Percentiles rank a stretch among this genome's conserved stretches.
These are phyloP conservation scores for Pythium myriotylum DNA, from an alignment of 352 stramenopile genomes.

Conservation along the genomic window DNA sequence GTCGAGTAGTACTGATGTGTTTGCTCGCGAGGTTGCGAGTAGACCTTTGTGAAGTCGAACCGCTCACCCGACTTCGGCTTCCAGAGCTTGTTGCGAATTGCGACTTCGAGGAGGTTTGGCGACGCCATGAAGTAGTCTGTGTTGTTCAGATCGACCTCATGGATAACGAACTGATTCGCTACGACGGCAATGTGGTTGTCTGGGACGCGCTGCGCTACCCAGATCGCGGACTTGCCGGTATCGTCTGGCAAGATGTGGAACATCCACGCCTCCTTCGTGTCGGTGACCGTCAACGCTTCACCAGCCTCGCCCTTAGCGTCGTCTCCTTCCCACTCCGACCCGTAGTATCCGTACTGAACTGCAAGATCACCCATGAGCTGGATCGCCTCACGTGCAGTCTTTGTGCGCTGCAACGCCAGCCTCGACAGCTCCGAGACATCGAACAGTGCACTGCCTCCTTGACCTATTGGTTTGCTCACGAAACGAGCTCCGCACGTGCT, in stretches of 20 bases:
- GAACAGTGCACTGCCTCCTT: slow-evolving; percentile 88
- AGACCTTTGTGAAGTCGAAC: slow-evolving; percentile 91
- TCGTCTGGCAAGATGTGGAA: slow-evolving; percentile 96
- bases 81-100: slow-evolving; percentile 85
- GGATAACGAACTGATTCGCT: slow-evolving; percentile 96
- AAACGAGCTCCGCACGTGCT: slow-evolving; percentile 78
- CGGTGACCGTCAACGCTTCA: slow-evolving; percentile 91
- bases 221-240: slow-evolving; percentile 91
- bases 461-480: slow-evolving; percentile 52
- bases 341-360: slow-evolving; percentile 93
- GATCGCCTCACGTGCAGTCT: slow-evolving; percentile 80
- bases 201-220: slow-evolving; percentile 91
- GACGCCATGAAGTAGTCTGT: slow-evolving; percentile 89
- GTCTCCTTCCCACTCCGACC: slow-evolving; percentile 77
- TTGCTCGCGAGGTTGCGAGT: slow-evolving; percentile 68
- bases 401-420: slow-evolving; percentile 87
- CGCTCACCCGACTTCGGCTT: slow-evolving; percentile 41
- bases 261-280: slow-evolving; percentile 93
- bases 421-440: slow-evolving; percentile 86
- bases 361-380: slow-evolving; percentile 94
- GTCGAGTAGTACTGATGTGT: slow-evolving; percentile 84
- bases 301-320: slow-evolving; percentile 70
- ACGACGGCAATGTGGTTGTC: slow-evolving; percentile 86
- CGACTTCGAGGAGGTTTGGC: slow-evolving; percentile 86
- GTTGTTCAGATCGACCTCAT: slow-evolving; percentile 77